phyloP scores from a whole-genome alignment of 176 grass and related monocot genomes.

The Phragmites australis region DNA sequence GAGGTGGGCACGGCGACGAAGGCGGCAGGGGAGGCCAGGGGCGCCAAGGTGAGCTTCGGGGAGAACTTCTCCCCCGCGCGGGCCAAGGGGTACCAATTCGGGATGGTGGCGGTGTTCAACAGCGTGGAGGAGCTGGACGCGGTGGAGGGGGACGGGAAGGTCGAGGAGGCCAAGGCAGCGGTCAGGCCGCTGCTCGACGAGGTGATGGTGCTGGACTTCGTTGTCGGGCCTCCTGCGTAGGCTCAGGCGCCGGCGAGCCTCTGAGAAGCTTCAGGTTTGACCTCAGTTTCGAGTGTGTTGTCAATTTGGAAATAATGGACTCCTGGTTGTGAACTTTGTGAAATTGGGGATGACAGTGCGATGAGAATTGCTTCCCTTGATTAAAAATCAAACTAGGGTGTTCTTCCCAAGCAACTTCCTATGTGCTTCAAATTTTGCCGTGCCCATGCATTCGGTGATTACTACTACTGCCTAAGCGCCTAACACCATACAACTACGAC shows the following conservation, averaged over 20 bases:
- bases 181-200: constrained; percentile 72
- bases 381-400: background rate
- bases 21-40: constrained; percentile 38
- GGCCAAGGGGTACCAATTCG: constrained; percentile 86
- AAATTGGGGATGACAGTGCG: background rate
- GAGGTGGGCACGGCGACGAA: constrained; percentile 41
- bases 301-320: constrained; percentile 15
- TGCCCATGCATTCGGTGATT: background rate
- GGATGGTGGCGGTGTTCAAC: constrained; percentile 71
- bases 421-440: background rate
- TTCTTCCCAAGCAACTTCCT: background rate
- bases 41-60: constrained; percentile 63
- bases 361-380: constrained; percentile 1
- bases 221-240: constrained; percentile 29
- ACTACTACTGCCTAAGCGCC: too few species aligned
- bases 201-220: constrained; percentile 73
- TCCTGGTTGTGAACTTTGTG: constrained; percentile 7
- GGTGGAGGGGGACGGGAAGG: constrained; percentile 58
- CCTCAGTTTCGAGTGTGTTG: background rate
- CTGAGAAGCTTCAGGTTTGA: constrained; percentile 45
- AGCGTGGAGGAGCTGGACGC: constrained; percentile 66
- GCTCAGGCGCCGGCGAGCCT: constrained; percentile 47
- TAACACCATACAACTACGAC: too few species aligned
- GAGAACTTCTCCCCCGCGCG: constrained; percentile 87
- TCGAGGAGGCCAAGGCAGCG: constrained; percentile 61